phyloP scores from a whole-genome alignment of 495 filamentous ascomycete species.

The Podospora tetraspora region DNA sequence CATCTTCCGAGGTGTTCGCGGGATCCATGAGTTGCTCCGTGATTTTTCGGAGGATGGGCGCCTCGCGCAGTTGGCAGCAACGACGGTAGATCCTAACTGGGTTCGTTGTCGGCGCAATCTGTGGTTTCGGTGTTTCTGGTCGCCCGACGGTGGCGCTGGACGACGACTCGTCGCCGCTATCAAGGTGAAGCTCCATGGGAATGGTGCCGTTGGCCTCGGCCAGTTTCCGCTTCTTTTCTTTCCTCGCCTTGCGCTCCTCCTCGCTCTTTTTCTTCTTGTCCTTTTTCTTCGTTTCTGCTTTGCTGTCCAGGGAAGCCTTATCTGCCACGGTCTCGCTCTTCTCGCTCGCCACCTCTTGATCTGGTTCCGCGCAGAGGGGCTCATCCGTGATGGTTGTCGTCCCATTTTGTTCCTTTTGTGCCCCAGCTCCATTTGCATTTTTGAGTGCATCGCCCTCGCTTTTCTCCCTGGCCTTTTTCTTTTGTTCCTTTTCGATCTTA shows the following conservation, averaged over 20 bases:
- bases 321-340: constrained; percentile 17
- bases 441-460: constrained; percentile 67
- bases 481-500: constrained; percentile 51
- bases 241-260: constrained; percentile 78
- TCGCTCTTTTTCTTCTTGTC: constrained; percentile 92
- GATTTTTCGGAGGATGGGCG: constrained; percentile 80
- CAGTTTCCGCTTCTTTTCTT: constrained; percentile 71
- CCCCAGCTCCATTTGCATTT: constrained; percentile 48
- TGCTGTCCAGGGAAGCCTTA: constrained; percentile 10
- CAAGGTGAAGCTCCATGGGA: constrained; percentile 67
- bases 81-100: constrained; percentile 88
- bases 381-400: constrained; percentile 44
- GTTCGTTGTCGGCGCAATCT: constrained; percentile 74
- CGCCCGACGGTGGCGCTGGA: constrained; percentile 16
- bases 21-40: constrained; percentile 77
- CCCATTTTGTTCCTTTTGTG: constrained; percentile 47
- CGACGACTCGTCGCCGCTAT: constrained; percentile 47
- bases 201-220: constrained; percentile 78
- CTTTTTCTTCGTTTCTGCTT: constrained; percentile 52
- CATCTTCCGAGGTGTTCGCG: constrained; percentile 50
- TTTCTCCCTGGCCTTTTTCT: constrained; percentile 62
- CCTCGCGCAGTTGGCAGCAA: constrained; percentile 90
- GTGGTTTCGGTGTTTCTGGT: constrained; percentile 45
- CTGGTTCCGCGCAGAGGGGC: constrained; percentile 27
- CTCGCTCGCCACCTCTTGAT: constrained; percentile 31